Evolutionary conservation across 345 rosid species (phyloP).

Genomic region (Cardamine resedifolia): DNA sequence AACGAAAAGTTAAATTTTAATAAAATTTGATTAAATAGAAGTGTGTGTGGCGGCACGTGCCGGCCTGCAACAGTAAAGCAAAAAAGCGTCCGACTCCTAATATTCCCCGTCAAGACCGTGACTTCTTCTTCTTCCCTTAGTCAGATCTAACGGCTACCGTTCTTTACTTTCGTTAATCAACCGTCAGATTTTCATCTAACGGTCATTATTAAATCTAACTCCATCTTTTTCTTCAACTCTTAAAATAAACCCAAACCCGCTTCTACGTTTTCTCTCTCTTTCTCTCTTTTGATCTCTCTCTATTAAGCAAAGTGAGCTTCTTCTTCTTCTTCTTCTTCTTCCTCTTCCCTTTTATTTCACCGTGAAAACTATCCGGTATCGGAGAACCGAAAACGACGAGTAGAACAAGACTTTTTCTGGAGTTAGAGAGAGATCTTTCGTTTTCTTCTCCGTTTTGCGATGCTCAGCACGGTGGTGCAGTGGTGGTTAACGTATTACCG

Average conservation of each 20-base stretch:
- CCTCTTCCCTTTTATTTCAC: neutral
- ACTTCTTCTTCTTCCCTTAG: constrained; percentile 27
- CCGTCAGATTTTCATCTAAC: constrained; percentile 53
- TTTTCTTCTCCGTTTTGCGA: constrained; percentile 9
- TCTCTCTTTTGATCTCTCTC: neutral
- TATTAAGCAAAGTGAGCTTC: constrained; percentile 2
- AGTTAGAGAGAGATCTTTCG: neutral
- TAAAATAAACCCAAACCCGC: constrained; percentile 41
- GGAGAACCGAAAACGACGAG: neutral
- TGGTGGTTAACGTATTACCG: constrained; percentile 40
- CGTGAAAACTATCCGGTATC: constrained; percentile 8
- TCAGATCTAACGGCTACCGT: constrained; percentile 49
- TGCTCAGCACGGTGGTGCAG: constrained; percentile 40
- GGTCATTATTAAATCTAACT: constrained; percentile 46
- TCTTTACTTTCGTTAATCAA: neutral
- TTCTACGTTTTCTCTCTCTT: constrained; percentile 28
- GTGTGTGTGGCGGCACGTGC: constrained; percentile 57
- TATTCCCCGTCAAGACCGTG: constrained; percentile 49
- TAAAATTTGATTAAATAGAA: neutral
- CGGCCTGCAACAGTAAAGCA: constrained; percentile 51
- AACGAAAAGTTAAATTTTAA: neutral
- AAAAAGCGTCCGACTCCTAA: constrained; percentile 44
- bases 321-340: neutral
- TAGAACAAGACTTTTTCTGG: neutral
- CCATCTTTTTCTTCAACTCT: constrained; percentile 23